phyloP scores from a whole-genome alignment of 495 filamentous ascomycete genomes.

The Penicillium roqueforti region DNA sequence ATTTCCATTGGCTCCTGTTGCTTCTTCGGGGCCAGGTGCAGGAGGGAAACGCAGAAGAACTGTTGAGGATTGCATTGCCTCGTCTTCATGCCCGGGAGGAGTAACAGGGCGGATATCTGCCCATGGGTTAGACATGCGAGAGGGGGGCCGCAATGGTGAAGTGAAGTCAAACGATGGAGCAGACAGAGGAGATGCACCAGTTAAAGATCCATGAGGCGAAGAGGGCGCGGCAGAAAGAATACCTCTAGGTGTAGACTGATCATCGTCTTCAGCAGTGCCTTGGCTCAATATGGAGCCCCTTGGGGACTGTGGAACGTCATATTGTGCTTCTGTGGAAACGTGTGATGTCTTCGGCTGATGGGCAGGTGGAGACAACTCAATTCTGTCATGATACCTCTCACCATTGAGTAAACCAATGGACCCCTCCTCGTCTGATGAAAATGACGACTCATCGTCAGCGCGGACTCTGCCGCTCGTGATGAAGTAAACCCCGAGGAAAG shows the following conservation, averaged over 20 bases:
- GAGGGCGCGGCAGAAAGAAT: conserved; percentile 34
- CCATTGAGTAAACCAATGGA: conserved; percentile 44
- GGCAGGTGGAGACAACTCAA: conserved; percentile 33
- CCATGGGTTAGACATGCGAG: conserved; percentile 43
- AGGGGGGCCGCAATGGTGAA: conserved; percentile 33
- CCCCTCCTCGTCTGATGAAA: conserved; percentile 47
- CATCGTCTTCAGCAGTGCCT: conserved; percentile 35
- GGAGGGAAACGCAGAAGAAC: conserved; percentile 39
- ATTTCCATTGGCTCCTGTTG: conserved; percentile 5
- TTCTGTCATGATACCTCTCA: conserved; percentile 39
- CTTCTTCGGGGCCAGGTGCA: conserved; percentile 32
- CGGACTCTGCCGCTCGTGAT: conserved; percentile 66
- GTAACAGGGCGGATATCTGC: conserved; percentile 31
- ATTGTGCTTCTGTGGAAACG: conserved; percentile 15
- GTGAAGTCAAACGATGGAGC: conserved; percentile 28
- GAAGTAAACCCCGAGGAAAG: conserved; percentile 90
- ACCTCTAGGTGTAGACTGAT: conserved; percentile 31
- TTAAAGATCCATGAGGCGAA: conserved; percentile 34
- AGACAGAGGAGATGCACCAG: conserved; percentile 27
- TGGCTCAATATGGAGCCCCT: conserved; percentile 34
- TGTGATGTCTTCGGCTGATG: conserved; percentile 19
- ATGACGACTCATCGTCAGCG: conserved; percentile 42
- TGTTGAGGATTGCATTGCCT: conserved; percentile 26
- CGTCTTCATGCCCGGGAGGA: conserved; percentile 21
- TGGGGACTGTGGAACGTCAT: conserved; percentile 25